Conservation (phyloP, 2,329 filamentous ascomycete species). For the Monosporascus sp. region DNA sequence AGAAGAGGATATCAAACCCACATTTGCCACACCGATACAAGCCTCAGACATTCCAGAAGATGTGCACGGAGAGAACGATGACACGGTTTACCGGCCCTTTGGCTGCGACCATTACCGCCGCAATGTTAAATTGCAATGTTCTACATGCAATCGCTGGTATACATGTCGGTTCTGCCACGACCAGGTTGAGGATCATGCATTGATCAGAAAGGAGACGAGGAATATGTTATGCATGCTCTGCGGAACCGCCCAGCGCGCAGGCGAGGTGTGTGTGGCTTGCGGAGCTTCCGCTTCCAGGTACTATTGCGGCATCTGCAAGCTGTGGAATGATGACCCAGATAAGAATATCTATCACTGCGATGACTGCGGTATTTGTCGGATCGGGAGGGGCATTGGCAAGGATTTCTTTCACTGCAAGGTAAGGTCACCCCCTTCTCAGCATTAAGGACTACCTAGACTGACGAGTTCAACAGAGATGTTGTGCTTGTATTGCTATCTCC, state of each 20-base stretch:
- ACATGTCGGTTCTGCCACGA: slow-evolving; percentile 95
- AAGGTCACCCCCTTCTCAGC: slow-evolving; percentile 18
- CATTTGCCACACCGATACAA: slow-evolving; percentile 54
- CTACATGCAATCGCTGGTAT: slow-evolving; percentile 85
- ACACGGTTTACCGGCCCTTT: slow-evolving; percentile 41
- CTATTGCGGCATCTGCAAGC: slow-evolving; percentile 89
- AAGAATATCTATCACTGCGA: slow-evolving; percentile 95
- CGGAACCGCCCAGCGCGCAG: slow-evolving; percentile 74
- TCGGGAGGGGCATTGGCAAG: slow-evolving; percentile 85
- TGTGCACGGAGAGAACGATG: slow-evolving; percentile 37
- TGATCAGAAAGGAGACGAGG: slow-evolving; percentile 78
- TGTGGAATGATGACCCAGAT: slow-evolving; percentile 90
- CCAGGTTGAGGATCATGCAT: slow-evolving; percentile 67
- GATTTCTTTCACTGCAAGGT: slow-evolving; percentile 99
- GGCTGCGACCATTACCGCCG: slow-evolving; percentile 92
- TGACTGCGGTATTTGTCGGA: slow-evolving; percentile 92
- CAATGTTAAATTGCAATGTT: slow-evolving; percentile 94
- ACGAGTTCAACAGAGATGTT: slow-evolving; percentile 60
- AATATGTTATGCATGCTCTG: slow-evolving; percentile 99
- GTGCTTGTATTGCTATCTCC: slow-evolving; percentile 87
- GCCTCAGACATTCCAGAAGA: slow-evolving; percentile 36
- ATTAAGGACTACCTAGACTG: slow-evolving; percentile 1
- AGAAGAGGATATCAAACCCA: slow-evolving; percentile 60
- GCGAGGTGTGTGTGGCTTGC: slow-evolving; percentile 72
- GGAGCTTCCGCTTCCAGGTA: slow-evolving; percentile 76